Evolutionary conservation across 148 eudicot genomes (phyloP), one percentile per base, ranked within the genome.

Genomic region (Spergularia bocconei): DNA sequence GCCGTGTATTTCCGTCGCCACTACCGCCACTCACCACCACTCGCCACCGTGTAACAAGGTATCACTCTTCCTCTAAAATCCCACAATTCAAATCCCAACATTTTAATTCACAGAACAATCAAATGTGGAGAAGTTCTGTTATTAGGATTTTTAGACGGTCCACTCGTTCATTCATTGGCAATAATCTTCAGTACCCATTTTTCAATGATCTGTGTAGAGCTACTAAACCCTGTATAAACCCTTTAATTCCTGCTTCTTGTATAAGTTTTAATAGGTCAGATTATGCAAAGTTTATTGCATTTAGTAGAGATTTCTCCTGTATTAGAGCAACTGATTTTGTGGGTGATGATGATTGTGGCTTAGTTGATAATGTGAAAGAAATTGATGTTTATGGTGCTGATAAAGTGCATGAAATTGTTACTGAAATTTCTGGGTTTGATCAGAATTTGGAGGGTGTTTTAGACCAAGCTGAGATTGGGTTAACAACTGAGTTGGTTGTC

Each of bases 401-500:
- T 79, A 67, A 61, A 74, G 63, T 93, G 21, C 82, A 85, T 73
- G 69, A 75, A 57, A 67, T 79, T 69, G 59, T 89, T 51, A 70
- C 62, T 66, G 89, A 83, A 71, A 72, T 82, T 73, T 75, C 72
- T 7, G 84, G 76, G 23, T 83, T 73, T 33, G 87, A 79, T 67
- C 54, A 56, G 62, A 78, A 83, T 67, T 66, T 92, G 87, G 97
- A 88, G 84, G 47, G 51, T 62, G 79, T 79, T 36, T 88, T 95
- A 63, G 92, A 87, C 52, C 74, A 69, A 72, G 72, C 72, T 53
- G 77, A 74, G 7, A 17, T 88, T 15, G 56, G 78, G 64, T 69
- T 92, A 74, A 86, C 90, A 11, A 87, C 96, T 51, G 78, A 80
- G 6, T 81, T 89, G 81, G 97, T 92, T 14, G 58, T 86, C 8